These are phyloP conservation scores for Onygena corvina DNA, from an alignment of 2,329 filamentous ascomycete genomes.

Conservation along the genomic window DNA sequence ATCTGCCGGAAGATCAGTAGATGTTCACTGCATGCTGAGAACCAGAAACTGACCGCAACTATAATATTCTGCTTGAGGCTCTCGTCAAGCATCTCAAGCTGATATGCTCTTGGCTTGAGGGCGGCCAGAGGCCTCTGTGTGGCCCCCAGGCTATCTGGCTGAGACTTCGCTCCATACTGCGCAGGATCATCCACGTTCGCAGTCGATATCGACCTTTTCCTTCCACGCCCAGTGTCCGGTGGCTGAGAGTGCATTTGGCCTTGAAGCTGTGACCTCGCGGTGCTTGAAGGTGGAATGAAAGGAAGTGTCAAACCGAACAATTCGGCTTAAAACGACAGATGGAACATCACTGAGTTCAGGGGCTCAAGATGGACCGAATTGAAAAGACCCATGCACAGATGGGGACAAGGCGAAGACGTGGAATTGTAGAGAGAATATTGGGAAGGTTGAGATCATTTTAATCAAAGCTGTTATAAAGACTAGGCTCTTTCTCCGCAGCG, in stretches of 20 bases:
- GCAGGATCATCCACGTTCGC: too few species aligned
- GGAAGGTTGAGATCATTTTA: too few species aligned
- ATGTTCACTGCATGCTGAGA: neutral
- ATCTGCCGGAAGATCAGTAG: conserved; percentile 41
- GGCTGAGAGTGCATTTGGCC: neutral
- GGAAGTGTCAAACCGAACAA: too few species aligned
- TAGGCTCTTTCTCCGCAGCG: too few species aligned
- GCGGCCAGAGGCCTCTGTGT: neutral
- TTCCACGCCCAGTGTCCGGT: neutral
- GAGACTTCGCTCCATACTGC: neutral
- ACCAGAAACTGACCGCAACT: conserved; percentile 44
- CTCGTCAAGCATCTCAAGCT: conserved; percentile 62
- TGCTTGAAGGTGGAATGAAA: neutral
- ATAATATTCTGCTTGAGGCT: conserved; percentile 60
- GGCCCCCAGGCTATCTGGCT: neutral
- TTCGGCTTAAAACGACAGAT: too few species aligned
- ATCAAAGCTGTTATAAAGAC: too few species aligned
- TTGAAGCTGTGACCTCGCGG: neutral
- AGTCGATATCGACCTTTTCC: neutral
- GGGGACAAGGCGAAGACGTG: too few species aligned
- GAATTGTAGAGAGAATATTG: too few species aligned
- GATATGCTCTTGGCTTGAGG: conserved; percentile 46
- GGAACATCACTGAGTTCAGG: too few species aligned
- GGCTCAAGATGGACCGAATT: too few species aligned
- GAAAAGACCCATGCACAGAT: too few species aligned